phyloP scores from a whole-genome alignment of 805 yeast species.

The Clavispora fructus region DNA sequence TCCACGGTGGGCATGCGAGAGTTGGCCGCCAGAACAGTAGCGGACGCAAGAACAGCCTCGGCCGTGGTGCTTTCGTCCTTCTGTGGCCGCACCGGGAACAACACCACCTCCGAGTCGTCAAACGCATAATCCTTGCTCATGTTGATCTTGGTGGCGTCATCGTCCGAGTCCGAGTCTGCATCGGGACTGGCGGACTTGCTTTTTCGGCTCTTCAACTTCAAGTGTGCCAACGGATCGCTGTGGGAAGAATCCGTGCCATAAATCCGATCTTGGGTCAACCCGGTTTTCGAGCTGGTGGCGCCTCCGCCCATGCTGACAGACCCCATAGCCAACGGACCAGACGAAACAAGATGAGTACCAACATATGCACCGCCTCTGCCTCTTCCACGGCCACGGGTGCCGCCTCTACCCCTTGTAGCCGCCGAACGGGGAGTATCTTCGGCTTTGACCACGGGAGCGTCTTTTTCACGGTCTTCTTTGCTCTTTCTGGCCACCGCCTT shows the following conservation, averaged over 20 bases:
- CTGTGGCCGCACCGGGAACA: slow-evolving; percentile 69
- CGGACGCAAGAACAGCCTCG: slow-evolving; percentile 18
- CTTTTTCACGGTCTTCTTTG: slow-evolving; percentile 77
- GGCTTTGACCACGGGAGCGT: slow-evolving; percentile 52
- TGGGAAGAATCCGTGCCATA: slow-evolving; percentile 43
- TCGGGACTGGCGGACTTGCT: slow-evolving; percentile 14
- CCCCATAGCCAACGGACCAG: slow-evolving; percentile 73
- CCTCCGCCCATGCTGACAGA: slow-evolving; percentile 41
- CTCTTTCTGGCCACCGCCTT: slow-evolving; percentile 80
- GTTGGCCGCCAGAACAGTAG: slow-evolving; percentile 17
- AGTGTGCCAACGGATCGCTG: slow-evolving; percentile 34
- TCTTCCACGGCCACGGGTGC: slow-evolving; percentile 28
- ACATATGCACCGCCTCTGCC: slow-evolving; percentile 37
- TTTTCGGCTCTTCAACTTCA: slow-evolving; percentile 27
- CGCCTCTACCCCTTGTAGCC: slow-evolving; percentile 21
- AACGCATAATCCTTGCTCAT: slow-evolving; percentile 58
- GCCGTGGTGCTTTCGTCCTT: slow-evolving; percentile 33
- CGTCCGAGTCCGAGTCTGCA: slow-evolving; percentile 39
- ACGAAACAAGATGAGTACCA: slow-evolving; percentile 59
- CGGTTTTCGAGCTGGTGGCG: slow-evolving; percentile 17
- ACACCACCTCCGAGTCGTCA: slow-evolving; percentile 46
- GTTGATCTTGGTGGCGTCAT: slow-evolving; percentile 46
- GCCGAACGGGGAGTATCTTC: slow-evolving; percentile 19
- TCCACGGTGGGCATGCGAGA: slow-evolving; percentile 10
- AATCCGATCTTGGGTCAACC: slow-evolving; percentile 25